These are phyloP conservation scores for Coffea canephora DNA, from an alignment of 257 asterid species.

Conservation along the genomic window DNA sequence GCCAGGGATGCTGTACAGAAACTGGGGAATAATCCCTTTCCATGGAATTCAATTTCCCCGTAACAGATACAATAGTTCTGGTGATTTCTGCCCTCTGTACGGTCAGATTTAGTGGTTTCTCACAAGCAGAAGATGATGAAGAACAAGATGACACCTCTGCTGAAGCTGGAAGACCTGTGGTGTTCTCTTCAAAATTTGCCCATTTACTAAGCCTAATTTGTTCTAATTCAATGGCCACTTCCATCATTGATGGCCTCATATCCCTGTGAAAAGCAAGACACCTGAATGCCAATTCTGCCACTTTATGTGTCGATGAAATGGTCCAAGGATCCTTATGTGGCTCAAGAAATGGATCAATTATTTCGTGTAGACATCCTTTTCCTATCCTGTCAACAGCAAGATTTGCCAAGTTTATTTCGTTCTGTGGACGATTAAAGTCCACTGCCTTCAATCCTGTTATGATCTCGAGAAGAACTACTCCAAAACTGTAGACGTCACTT, in stretches of 20 bases:
- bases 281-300: slow-evolving; percentile 65
- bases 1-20: slow-evolving; percentile 52
- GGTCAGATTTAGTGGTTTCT: slow-evolving; percentile 34
- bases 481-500: slow-evolving; percentile 76
- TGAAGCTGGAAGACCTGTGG: slow-evolving; percentile 13
- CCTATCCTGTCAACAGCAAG: slow-evolving; percentile 69
- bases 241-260: slow-evolving; percentile 78
- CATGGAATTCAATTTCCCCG: slow-evolving; percentile 32
- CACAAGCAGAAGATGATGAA: slow-evolving; percentile 40
- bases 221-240: slow-evolving; percentile 63
- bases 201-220: slow-evolving; percentile 52
- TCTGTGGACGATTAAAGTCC: slow-evolving; percentile 52
- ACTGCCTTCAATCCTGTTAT: slow-evolving; percentile 57
- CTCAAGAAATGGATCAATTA: slow-evolving; percentile 49
- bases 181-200: slow-evolving; percentile 20
- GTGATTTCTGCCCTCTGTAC: slow-evolving; percentile 14
- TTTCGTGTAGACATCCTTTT: slow-evolving; percentile 49
- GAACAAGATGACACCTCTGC: slow-evolving; percentile 30
- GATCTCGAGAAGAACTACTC: slow-evolving; percentile 71
- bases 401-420: slow-evolving; percentile 53
- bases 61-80: slow-evolving; percentile 15
- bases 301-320: slow-evolving; percentile 41
- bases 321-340: slow-evolving; percentile 31
- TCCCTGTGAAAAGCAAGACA: slow-evolving; percentile 71
- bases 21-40: slow-evolving; percentile 44